phyloP scores from a whole-genome alignment of 352 stramenopile species.

The Phytophthora fragariaefolia region DNA sequence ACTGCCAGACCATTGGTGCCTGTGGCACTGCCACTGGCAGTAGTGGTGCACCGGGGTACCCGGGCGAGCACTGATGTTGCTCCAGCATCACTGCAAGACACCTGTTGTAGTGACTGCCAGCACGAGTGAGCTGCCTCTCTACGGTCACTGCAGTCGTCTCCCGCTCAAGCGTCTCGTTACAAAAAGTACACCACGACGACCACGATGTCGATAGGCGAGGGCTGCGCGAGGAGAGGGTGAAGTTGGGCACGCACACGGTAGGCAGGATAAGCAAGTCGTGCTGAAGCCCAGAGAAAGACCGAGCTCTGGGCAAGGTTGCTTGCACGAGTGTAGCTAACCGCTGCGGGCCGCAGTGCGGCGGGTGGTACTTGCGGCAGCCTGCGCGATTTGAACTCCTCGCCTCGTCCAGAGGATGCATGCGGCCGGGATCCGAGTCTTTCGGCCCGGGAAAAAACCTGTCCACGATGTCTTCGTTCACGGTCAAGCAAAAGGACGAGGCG shows the following conservation, averaged over 20 bases:
- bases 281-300: background rate
- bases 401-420: background rate
- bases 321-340: no score
- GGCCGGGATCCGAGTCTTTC: background rate
- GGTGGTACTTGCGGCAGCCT: background rate
- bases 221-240: background rate
- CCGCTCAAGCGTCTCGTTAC: background rate
- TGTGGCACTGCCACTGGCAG: no score
- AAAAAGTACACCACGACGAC: background rate
- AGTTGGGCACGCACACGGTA: background rate
- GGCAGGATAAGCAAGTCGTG: background rate
- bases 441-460: conserved; percentile 9
- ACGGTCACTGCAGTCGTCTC: no score
- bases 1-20: no score
- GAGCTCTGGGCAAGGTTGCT: background rate
- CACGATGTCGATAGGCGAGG: conserved; percentile 4
- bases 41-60: no score
- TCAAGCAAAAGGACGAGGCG: conserved; percentile 13
- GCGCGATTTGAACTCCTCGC: conserved; percentile 10
- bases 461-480: conserved; percentile 18
- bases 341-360: background rate
- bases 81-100: no score
- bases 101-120: no score
- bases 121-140: no score
- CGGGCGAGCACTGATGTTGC: no score